Conservation (phyloP, 106 monocot genomes). For the Platanthera guangdongensis region DNA sequence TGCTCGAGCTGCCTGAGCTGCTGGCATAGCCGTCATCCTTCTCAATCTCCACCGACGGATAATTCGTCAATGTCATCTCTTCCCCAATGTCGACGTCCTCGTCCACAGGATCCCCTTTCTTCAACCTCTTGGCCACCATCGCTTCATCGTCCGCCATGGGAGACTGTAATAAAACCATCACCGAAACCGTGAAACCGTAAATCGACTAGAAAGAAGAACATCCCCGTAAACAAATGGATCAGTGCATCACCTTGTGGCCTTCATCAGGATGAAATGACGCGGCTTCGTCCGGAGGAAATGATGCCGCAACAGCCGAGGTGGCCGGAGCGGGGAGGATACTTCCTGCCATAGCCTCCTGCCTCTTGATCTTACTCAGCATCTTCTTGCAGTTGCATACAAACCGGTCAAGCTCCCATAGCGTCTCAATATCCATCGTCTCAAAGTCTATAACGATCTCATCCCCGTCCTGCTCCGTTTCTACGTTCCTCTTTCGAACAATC, state of each 20-base stretch:
- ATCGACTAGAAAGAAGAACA: background rate
- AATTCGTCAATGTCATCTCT: constrained; percentile 59
- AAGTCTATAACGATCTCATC: constrained; percentile 88
- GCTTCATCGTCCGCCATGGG: constrained; percentile 8
- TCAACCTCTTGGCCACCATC: constrained; percentile 18
- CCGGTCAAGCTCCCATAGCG: constrained; percentile 85
- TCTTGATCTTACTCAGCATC: constrained; percentile 48
- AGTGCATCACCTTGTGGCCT: constrained; percentile 12
- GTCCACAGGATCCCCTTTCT: constrained; percentile 36
- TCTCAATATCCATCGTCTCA: constrained; percentile 67
- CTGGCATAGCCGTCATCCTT: constrained; percentile 48
- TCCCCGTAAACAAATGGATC: background rate
- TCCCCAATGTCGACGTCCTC: constrained; percentile 93
- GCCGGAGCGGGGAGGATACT: background rate
- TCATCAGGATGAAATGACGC: constrained; percentile 1
- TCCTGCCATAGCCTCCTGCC: constrained; percentile 26
- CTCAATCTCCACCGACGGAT: constrained; percentile 72
- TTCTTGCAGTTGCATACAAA: constrained; percentile 70
- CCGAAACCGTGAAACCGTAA: background rate
- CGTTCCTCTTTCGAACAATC: constrained; percentile 66
- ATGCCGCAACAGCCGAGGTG: background rate
- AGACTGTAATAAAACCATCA: constrained; percentile 4
- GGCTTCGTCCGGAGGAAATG: constrained; percentile 2
- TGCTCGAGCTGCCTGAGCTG: constrained; percentile 48
- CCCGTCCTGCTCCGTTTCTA: constrained; percentile 27